These are phyloP conservation scores for Nitzschia putrida DNA, from an alignment of 108 stramenopile species.

Conservation along the genomic window DNA sequence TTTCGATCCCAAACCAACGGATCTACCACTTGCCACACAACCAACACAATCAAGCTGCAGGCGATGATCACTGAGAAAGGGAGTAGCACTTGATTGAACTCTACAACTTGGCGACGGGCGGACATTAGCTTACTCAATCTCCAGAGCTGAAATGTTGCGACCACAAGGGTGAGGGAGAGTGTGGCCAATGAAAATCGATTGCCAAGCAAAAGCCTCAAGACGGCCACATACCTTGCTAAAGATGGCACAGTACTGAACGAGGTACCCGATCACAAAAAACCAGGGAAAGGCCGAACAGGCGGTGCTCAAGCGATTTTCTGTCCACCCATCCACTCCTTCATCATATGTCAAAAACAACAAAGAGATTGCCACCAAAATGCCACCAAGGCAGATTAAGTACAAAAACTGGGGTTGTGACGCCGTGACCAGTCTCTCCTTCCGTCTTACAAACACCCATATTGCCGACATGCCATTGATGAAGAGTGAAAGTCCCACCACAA, in stretches of 20 bases:
- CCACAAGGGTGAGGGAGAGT: slow-evolving; percentile 50
- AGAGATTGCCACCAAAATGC: slow-evolving; percentile 11
- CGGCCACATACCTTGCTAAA: slow-evolving; percentile 62
- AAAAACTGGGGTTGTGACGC: slow-evolving; percentile 31
- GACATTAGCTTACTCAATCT: slow-evolving; percentile 19
- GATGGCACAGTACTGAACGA: slow-evolving; percentile 18
- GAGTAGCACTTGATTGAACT: slow-evolving; percentile 47
- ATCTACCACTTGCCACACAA: slow-evolving; percentile 54
- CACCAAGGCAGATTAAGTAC: slow-evolving; percentile 16
- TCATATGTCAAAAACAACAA: slow-evolving; percentile 30
- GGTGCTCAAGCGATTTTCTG: neutral
- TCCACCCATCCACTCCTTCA: slow-evolving; percentile 21
- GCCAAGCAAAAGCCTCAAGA: slow-evolving; percentile 61
- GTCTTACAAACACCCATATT: slow-evolving; percentile 22
- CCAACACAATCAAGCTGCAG: slow-evolving; percentile 37
- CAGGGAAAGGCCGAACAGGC: slow-evolving; percentile 24
- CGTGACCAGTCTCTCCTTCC: slow-evolving; percentile 14
- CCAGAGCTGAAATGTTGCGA: slow-evolving; percentile 8
- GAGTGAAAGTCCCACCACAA: slow-evolving; percentile 11
- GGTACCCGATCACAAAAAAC: slow-evolving; percentile 26
- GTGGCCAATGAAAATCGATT: too few species aligned
- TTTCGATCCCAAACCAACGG: slow-evolving; percentile 39
- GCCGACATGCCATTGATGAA: neutral
- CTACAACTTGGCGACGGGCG: slow-evolving; percentile 20
- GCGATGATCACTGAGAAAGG: slow-evolving; percentile 49